phyloP scores from a whole-genome alignment of 1,284 basidiomycete species.

The Ceratobasidium theobromae region DNA sequence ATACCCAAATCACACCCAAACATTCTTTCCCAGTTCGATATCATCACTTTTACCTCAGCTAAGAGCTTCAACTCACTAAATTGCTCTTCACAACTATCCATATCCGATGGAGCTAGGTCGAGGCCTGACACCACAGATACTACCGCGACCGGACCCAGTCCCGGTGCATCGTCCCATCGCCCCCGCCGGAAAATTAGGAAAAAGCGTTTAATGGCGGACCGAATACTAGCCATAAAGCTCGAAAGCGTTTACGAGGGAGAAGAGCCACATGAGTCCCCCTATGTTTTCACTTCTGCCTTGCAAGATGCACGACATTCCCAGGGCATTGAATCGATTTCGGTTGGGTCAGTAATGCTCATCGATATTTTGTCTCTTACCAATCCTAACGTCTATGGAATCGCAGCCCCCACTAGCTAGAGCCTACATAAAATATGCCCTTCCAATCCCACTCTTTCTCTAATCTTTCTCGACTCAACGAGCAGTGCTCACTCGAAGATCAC shows the following conservation, averaged over 20 bases:
- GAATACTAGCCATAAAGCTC: constrained; percentile 8
- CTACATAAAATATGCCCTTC: too few relatives aligned
- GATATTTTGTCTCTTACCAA: background rate
- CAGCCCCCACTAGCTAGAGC: too few relatives aligned
- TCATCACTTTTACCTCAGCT: background rate
- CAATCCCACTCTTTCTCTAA: too few relatives aligned
- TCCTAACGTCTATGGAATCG: too few relatives aligned
- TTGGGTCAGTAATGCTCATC: background rate
- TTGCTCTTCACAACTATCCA: background rate
- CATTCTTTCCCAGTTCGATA: constrained; percentile 15
- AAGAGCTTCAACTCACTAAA: background rate
- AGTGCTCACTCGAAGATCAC: too few relatives aligned
- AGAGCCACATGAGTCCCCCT: background rate
- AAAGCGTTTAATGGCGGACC: constrained; percentile 27
- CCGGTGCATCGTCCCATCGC: too few relatives aligned
- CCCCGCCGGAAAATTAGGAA: too few relatives aligned
- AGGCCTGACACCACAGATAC: too few relatives aligned
- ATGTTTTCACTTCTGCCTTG: constrained; percentile 15
- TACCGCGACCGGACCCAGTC: background rate
- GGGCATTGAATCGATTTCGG: constrained; percentile 1
- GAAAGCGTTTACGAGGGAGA: constrained; percentile 25
- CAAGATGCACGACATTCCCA: constrained; percentile 23
- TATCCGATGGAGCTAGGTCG: background rate
- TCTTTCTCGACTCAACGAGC: too few relatives aligned
- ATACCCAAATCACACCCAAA: constrained; percentile 11